These are phyloP conservation scores for Kodamaea fukazawae DNA, from an alignment of 805 yeast species.

Conservation along the genomic window DNA sequence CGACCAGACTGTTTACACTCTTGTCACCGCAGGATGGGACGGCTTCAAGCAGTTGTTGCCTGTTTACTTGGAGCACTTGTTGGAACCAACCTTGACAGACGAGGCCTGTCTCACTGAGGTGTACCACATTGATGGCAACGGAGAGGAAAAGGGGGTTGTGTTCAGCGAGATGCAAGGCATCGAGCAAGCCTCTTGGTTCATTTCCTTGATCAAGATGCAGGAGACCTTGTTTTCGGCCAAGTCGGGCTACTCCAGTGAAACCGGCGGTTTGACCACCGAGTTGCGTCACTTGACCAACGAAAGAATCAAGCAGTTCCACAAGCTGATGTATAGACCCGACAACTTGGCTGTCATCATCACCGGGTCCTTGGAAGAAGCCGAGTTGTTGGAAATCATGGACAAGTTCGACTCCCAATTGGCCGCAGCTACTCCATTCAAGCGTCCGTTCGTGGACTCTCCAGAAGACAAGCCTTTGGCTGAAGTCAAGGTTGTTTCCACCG, in stretches of 20 bases:
- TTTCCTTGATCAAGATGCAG: slow-evolving; percentile 58
- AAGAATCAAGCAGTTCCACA: slow-evolving; percentile 75
- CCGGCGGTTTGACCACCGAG: slow-evolving; percentile 85
- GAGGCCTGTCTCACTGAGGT: slow-evolving; percentile 93
- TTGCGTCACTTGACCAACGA: slow-evolving; percentile 70
- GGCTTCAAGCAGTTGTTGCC: slow-evolving; percentile 85
- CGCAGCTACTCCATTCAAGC: slow-evolving; percentile 29
- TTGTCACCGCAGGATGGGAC: slow-evolving; percentile 93
- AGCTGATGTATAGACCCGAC: slow-evolving; percentile 69
- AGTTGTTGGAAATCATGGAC: slow-evolving; percentile 57
- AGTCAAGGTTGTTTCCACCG: slow-evolving; percentile 48
- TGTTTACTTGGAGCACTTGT: slow-evolving; percentile 82
- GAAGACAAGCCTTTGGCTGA: slow-evolving; percentile 40
- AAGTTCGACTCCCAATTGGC: slow-evolving; percentile 61
- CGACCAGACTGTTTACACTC: slow-evolving; percentile 91
- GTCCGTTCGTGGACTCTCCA: slow-evolving; percentile 81
- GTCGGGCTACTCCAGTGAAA: slow-evolving; percentile 88
- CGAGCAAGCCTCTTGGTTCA: slow-evolving; percentile 73
- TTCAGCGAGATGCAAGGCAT: slow-evolving; percentile 96
- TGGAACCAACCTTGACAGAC: slow-evolving; percentile 83
- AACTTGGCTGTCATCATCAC: slow-evolving; percentile 78
- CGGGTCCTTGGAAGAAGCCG: slow-evolving; percentile 81
- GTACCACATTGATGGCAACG: slow-evolving; percentile 87
- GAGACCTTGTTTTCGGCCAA: slow-evolving; percentile 50
- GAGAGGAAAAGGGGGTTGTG: slow-evolving; percentile 93